Percentiles rank a stretch among this genome's conserved stretches.
These are phyloP conservation scores for Lentinus tigrinus DNA, from an alignment of 768 basidiomycete species.

Conservation along the genomic window DNA sequence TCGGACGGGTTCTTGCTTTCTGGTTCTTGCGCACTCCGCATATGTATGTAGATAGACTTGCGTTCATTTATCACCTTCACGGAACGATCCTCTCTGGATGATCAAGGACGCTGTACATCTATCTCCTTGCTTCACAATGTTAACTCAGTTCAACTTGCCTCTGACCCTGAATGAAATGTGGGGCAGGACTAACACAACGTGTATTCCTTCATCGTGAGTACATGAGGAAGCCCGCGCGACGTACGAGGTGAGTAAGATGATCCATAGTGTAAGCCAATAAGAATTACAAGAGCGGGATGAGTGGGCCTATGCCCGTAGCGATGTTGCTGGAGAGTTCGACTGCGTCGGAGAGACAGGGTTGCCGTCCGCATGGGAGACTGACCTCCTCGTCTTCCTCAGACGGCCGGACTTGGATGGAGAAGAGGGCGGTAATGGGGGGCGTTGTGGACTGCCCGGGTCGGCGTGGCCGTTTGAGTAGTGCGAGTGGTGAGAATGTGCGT, in stretches of 20 bases:
- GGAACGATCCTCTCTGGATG: background rate
- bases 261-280: background rate
- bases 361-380: constrained; percentile 16
- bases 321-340: background rate
- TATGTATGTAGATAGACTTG: constrained; percentile 14
- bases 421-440: constrained; percentile 12
- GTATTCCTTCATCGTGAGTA: background rate
- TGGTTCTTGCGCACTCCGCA: background rate
- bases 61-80: background rate
- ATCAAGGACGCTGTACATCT: background rate
- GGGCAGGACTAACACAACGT: no score
- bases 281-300: background rate
- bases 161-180: no score
- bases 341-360: background rate
- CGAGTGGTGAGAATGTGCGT: constrained; percentile 1
- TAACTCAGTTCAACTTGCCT: background rate
- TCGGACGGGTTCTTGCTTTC: background rate
- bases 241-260: background rate
- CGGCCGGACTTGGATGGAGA: constrained; percentile 13
- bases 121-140: background rate
- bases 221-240: background rate
- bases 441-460: constrained; percentile 2
- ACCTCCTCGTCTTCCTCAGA: constrained; percentile 14
- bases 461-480: background rate
- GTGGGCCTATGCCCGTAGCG: background rate